phyloP scores from a whole-genome alignment of 2,329 filamentous ascomycete genomes.

The Alternaria ethzedia region DNA sequence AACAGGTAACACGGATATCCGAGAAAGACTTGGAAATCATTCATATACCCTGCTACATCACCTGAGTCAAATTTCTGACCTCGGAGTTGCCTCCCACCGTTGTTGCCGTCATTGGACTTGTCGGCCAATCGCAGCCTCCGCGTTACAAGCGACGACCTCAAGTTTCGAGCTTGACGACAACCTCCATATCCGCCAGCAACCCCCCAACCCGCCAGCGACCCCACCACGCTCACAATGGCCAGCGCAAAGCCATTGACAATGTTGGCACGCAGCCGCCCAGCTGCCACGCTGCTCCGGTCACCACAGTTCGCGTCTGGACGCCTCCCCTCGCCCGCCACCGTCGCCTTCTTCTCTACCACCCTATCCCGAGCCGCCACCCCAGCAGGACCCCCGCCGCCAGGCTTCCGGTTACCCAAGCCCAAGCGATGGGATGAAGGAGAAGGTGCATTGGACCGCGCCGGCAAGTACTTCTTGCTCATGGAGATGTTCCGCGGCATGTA shows the following conservation, averaged over 20 bases:
- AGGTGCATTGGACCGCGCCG: conserved; percentile 78
- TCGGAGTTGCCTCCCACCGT: conserved; percentile 18
- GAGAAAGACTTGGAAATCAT: background rate
- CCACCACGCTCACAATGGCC: conserved; percentile 52
- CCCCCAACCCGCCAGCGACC: conserved; percentile 34
- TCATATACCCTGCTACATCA: background rate
- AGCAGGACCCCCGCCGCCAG: conserved; percentile 76
- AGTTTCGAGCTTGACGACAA: conserved; percentile 30
- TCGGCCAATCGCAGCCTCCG: conserved; percentile 40
- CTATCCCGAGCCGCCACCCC: conserved; percentile 70
- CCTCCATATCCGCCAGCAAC: conserved; percentile 29
- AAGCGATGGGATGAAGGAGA: conserved; percentile 84
- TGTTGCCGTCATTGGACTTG: conserved; percentile 27
- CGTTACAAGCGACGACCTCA: conserved; percentile 31
- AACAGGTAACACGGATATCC: background rate
- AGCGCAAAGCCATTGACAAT: conserved; percentile 55
- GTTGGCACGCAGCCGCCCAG: conserved; percentile 55
- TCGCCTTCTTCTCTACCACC: conserved; percentile 68
- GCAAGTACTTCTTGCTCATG: conserved; percentile 92
- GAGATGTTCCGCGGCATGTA: conserved; percentile 99
- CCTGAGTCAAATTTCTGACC: background rate
- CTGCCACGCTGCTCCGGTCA: conserved; percentile 47
- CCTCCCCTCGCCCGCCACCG: conserved; percentile 53
- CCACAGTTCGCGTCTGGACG: conserved; percentile 40
- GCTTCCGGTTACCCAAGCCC: conserved; percentile 77